Conservation (phyloP, 257 asterid genomes). For the Fraxinus cuspidata region DNA sequence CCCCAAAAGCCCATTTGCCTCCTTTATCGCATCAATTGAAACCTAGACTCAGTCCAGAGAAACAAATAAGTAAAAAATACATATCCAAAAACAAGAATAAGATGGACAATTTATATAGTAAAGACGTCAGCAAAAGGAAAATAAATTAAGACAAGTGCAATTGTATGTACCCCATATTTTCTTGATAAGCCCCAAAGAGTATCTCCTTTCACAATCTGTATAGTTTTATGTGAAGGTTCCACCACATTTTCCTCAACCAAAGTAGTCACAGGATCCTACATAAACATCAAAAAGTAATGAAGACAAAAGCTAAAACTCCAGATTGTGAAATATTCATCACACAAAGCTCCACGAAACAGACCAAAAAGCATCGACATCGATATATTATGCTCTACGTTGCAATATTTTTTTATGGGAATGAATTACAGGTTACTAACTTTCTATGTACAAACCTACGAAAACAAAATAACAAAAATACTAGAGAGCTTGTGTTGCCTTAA, state of each 20-base stretch:
- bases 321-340: background rate
- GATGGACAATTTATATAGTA: too few relatives aligned
- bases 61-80: background rate
- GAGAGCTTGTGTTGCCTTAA: background rate
- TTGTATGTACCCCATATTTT: conserved; percentile 35
- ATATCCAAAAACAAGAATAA: background rate
- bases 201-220: conserved; percentile 45
- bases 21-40: conserved; percentile 42
- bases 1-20: conserved; percentile 39
- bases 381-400: background rate
- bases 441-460: background rate
- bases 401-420: background rate
- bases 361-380: background rate
- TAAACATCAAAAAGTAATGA: background rate
- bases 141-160: background rate
- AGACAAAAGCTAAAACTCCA: background rate
- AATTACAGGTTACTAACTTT: background rate
- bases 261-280: conserved; percentile 26
- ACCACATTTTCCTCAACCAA: conserved; percentile 19
- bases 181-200: conserved; percentile 47
- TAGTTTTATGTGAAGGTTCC: conserved; percentile 26
- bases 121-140: background rate
- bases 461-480: background rate
- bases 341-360: background rate
- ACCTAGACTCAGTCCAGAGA: conserved; percentile 25